phyloP scores from a whole-genome alignment of 2,329 filamentous ascomycete genomes.

The Zasmidium cellare region DNA sequence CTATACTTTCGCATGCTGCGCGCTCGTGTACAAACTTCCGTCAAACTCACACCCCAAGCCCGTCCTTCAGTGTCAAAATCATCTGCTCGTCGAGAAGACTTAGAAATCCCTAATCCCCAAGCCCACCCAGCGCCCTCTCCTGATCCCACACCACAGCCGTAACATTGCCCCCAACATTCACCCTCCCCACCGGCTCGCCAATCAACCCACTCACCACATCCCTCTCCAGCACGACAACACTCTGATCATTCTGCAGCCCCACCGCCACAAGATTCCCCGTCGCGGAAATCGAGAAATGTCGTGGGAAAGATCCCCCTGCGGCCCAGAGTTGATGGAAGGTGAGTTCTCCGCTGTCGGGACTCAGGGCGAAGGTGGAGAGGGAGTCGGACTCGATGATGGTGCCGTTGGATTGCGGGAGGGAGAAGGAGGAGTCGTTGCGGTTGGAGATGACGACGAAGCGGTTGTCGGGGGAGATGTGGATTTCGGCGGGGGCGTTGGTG shows the following conservation, averaged over 20 bases:
- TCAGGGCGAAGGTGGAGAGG: conserved; percentile 62
- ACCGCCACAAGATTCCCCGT: conserved; percentile 66
- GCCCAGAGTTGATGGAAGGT: conserved; percentile 59
- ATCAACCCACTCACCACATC: conserved; percentile 62
- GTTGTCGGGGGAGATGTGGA: conserved; percentile 51
- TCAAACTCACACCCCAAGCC: too few species aligned
- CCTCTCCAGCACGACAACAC: conserved; percentile 62
- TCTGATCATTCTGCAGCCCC: conserved; percentile 61
- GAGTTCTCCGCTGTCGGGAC: conserved; percentile 55
- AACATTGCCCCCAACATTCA: conserved; percentile 33
- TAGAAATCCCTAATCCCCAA: neutral
- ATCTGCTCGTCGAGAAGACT: neutral
- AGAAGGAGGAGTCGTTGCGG: conserved; percentile 61
- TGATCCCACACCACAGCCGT: conserved; percentile 39
- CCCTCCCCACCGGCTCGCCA: conserved; percentile 45
- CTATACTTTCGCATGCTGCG: too few species aligned
- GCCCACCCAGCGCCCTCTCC: conserved; percentile 4
- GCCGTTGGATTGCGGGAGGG: conserved; percentile 45
- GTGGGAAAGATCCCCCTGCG: conserved; percentile 64
- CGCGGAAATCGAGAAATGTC: conserved; percentile 67
- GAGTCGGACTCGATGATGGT: conserved; percentile 53
- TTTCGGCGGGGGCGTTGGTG: conserved; percentile 56
- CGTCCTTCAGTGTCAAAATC: too few species aligned
- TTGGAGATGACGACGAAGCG: conserved; percentile 68
- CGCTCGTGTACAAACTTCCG: too few species aligned